These are phyloP conservation scores for Tanacetum coccineum DNA, from an alignment of 129 eudicot species.

Conservation along the genomic window DNA sequence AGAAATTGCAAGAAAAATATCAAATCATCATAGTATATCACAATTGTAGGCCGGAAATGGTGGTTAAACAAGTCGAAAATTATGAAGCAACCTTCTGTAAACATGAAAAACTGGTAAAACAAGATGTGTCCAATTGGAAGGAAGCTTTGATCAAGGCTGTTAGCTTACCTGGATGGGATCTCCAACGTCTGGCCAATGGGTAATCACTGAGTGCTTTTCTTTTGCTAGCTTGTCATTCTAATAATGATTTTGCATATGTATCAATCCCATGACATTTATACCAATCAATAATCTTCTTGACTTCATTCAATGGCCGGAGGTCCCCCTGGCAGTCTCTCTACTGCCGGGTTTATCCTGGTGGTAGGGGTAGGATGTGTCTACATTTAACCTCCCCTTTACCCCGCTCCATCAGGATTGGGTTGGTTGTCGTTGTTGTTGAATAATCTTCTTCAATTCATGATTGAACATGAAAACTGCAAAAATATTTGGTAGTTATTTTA, in stretches of 20 bases:
- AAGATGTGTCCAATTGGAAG: conserved; percentile 20
- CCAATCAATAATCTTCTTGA: background rate
- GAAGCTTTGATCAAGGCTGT: conserved; percentile 33
- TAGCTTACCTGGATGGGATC: conserved; percentile 34
- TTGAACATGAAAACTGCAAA: too few species aligned
- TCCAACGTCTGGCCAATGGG: conserved; percentile 28
- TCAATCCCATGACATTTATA: background rate
- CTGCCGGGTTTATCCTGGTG: too few species aligned
- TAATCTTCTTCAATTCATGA: too few species aligned
- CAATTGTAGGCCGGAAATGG: conserved; percentile 17
- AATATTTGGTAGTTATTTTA: too few species aligned
- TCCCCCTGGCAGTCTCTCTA: too few species aligned
- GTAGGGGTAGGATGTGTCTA: too few species aligned
- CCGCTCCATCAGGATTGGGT: too few species aligned
- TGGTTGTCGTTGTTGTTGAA: too few species aligned
- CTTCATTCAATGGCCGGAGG: too few species aligned
- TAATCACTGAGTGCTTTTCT: conserved; percentile 7
- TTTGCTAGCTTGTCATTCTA: background rate
- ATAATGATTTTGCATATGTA: background rate
- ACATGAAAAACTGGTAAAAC: background rate
- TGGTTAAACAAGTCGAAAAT: conserved; percentile 5
- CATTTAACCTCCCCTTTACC: too few species aligned
- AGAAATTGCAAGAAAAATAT: conserved; percentile 13
- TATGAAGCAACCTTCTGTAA: background rate
- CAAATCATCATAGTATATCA: conserved; percentile 18